phyloP scores from a whole-genome alignment of 2,329 filamentous ascomycete genomes.

The Bertia moriformis region DNA sequence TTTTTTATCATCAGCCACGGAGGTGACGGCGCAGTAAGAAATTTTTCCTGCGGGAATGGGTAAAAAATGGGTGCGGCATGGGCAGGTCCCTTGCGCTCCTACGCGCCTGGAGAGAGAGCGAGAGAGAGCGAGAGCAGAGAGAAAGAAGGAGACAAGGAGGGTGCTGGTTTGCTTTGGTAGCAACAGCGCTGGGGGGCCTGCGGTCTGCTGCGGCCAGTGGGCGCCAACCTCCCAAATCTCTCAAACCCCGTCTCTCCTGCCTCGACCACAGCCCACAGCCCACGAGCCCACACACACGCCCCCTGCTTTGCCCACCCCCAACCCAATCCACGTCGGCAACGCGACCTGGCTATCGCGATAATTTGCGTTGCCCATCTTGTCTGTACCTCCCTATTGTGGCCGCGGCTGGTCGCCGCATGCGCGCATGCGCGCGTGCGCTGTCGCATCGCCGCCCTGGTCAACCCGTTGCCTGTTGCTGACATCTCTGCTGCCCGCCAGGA shows the following conservation, averaged over 20 bases:
- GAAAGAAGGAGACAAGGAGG: not conserved
- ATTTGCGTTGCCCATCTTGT: not conserved
- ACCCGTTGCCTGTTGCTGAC: not conserved
- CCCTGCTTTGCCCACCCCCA: not conserved
- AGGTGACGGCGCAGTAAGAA: no score
- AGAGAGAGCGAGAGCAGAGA: not conserved
- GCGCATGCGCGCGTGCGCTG: not conserved
- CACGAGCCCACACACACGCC: not conserved
- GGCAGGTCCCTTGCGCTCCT: no score
- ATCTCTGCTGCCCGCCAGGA: not conserved
- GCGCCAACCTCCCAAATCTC: not conserved
- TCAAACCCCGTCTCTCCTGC: not conserved
- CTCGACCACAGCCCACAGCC: no score
- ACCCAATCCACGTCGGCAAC: not conserved
- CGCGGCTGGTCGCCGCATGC: no score
- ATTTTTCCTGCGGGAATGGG: no score
- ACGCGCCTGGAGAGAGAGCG: not conserved
- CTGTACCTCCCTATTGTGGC: not conserved
- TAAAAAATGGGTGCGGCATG: no score
- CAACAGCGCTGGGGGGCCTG: no score
- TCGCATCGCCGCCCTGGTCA: not conserved
- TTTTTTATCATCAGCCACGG: no score
- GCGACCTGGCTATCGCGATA: not conserved
- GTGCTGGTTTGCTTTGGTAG: not conserved
- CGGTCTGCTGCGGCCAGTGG: not conserved